Conservation (phyloP, 2,329 filamentous ascomycete genomes). For the Rhinocladiella mackenziei region DNA sequence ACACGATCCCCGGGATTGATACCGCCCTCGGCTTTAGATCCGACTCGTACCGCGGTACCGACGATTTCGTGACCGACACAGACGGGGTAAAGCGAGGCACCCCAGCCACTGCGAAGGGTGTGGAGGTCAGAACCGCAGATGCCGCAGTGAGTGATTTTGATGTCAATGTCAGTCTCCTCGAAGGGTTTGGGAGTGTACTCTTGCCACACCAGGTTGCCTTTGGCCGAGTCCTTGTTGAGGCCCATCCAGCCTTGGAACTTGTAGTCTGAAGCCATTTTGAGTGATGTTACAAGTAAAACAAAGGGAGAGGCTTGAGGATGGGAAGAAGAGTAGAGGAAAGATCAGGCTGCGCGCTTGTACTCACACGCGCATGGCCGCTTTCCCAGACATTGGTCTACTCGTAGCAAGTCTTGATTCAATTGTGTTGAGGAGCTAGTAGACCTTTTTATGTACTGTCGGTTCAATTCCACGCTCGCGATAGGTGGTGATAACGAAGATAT, state of each 20-base stretch:
- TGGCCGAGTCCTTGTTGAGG: conserved; percentile 45
- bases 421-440: no score
- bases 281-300: no score
- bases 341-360: no score
- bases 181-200: conserved; percentile 41
- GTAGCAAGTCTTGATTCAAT: no score
- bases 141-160: conserved; percentile 63
- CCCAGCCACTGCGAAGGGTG: conserved; percentile 25
- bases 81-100: conserved; percentile 42
- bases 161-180: conserved; percentile 62
- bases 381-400: no score
- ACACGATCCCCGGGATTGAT: conserved; percentile 62
- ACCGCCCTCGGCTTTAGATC: conserved; percentile 47
- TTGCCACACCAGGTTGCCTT: conserved; percentile 44
- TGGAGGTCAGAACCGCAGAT: conserved; percentile 61
- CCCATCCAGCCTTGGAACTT: conserved; percentile 58
- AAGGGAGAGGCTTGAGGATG: no score
- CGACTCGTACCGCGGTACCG: conserved; percentile 55
- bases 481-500: no score
- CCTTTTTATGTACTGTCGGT: no score
- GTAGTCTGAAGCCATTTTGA: conserved; percentile 38
- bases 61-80: conserved; percentile 65
- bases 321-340: no score
- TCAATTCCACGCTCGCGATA: no score
- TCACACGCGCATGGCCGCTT: no score